Base-by-base conservation (phyloP, 1,284 basidiomycete species). In the Trametes versicolor region DNA sequence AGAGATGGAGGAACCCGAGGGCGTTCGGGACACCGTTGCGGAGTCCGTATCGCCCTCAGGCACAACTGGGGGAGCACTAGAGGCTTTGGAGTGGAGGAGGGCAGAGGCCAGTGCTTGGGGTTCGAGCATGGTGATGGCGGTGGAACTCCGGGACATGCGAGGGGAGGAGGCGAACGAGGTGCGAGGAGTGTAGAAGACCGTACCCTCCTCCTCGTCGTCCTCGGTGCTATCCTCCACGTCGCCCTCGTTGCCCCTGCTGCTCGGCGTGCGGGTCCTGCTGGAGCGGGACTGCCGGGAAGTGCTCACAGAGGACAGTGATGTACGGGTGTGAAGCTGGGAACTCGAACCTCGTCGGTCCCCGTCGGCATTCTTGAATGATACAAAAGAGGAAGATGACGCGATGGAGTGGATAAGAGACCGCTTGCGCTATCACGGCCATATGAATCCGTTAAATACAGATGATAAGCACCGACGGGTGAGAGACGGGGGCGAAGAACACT, bases 121-220 rank as follows among this genome's bases (percentile, higher is more conserved):
- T 68, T 72, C 70, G 71, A 77, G 57, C 77, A 81, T 57, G 41
- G 81, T 66, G 41, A 81, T 55, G 45, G 65, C 47, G 47, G 57
- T 37, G 23, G 73, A 71, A 4, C 64, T 58, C 12, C 65, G 62
- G 17, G 73, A 85, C 5, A 80, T 77, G 39, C 81, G 78, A 19
- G 86, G 83, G 17, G 84, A 83, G 8, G 82, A 78, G 64, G 79
- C 79, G 23, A 85, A 79, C 4, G 86, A 77, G 19, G 77, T 75
- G 51, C 73, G 70, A 15, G 79, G 79, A 36, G 79, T 87, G 69
- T 84, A 87, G 73, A 85, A 88, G 19, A 82, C 73, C 65, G 85
- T 80, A 60, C 78, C 76, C 62, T 76, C 77, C 66, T 77, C 48
- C 25, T 49, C 77, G 32, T 80, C 80, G 65, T 78, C 77, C 62